Base-by-base conservation (phyloP, 495 filamentous ascomycete species). In the Penicillium pulvis region DNA sequence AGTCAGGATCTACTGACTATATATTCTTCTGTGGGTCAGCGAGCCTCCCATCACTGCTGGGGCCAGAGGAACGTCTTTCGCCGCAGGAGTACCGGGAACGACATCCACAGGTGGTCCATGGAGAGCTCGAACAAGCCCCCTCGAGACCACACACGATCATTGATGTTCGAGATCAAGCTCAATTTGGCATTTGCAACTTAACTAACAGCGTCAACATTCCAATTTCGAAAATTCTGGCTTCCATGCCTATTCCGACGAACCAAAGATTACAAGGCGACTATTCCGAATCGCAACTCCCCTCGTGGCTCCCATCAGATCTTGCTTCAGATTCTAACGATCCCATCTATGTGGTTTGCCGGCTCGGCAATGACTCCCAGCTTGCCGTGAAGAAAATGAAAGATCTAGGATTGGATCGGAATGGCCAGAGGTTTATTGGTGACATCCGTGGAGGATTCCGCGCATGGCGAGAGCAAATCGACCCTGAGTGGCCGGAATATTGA, bases 291-390 rank as follows among this genome's bases (percentile, higher is more conserved):
- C 45, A 57, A 52, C 6, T 72, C 2, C 75, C 75, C 4, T 58
- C 72, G n/a, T 84, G 80, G 79, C 52, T 85, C 7, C 79, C 81
- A 0, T 53, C 65, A 16, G 63, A 70, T 28, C 33, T 75, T 20
- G 56, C 55, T 53, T 60, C 59, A 1, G 62, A 73, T 3, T 66
- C 67, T 7, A 65, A 49, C 6, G 62, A 72, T 48, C 79, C 80
- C 0, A 76, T 97, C 10, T 90, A 90, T 65, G 85, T 96, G 2
- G 80, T 98, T 0, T 98, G 94, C 65, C 83, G 91, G 17, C 81
- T 88, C 2, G 94, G 94, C 3, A 91, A 97, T 62, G 94, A 98
- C 68, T 96, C 91, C 1, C 94, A 97, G 68, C 70, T 92, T 51
- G 88, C 86, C 0, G 85, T 91, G 1, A 81, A 80, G 65, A 87